A percentile compares a stretch with the other conserved stretches of the same genome.
Evolutionary conservation across 768 basidiomycete species (phyloP).

Genomic region (Naematelia encephala): DNA sequence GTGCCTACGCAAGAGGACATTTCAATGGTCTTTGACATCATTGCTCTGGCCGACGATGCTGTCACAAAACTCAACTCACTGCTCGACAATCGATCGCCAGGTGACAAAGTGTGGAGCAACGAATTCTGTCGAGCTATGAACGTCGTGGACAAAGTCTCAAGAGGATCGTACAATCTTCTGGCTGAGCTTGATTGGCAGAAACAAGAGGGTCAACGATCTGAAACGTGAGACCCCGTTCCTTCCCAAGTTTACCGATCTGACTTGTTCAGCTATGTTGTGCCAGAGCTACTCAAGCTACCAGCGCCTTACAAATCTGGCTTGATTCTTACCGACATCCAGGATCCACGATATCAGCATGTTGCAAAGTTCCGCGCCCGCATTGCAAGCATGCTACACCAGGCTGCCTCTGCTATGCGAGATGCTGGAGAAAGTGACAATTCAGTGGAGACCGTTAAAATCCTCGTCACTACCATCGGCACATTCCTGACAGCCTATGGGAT

Average conservation of each 20-base stretch:
- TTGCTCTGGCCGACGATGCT: conserved; percentile 60
- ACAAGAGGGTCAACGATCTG: conserved; percentile 58
- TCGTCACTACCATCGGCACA: conserved; percentile 45
- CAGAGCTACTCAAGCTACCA: conserved; percentile 70
- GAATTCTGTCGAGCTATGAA: conserved; percentile 79
- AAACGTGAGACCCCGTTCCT: conserved; percentile 23
- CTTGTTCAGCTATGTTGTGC: conserved; percentile 38
- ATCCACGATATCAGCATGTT: conserved; percentile 66
- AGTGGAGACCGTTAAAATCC: conserved; percentile 63
- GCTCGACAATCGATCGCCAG: conserved; percentile 57
- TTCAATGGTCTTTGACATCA: conserved; percentile 67
- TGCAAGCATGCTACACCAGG: conserved; percentile 66
- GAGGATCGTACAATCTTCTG: conserved; percentile 57
- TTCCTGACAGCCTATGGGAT: conserved; percentile 44
- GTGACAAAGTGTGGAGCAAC: conserved; percentile 76
- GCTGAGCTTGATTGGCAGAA: conserved; percentile 47
- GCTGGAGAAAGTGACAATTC: conserved; percentile 60
- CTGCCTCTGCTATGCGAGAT: conserved; percentile 64
- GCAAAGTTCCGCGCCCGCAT: conserved; percentile 60
- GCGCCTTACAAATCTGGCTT: conserved; percentile 66
- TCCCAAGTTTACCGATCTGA: conserved; percentile 6
- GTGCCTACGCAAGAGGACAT: conserved; percentile 68
- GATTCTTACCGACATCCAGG: conserved; percentile 63
- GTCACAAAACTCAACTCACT: conserved; percentile 60
- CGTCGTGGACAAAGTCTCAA: conserved; percentile 69